Conservation (phyloP, 352 stramenopile genomes). For the Hyaloperonospora brassicae region DNA sequence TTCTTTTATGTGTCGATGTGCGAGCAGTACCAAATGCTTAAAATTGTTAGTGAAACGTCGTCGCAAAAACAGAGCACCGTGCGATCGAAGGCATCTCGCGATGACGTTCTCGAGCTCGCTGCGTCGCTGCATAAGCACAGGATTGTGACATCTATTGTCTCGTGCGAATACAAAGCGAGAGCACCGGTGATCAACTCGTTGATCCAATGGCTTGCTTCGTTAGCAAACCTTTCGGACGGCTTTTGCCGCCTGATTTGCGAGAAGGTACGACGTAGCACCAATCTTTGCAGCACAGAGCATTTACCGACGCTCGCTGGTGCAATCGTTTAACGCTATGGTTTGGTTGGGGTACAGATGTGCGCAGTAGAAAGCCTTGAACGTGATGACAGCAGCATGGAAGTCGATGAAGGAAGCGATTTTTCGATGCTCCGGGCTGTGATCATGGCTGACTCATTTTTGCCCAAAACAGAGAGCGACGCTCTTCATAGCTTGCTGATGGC, state of each 20-base stretch:
- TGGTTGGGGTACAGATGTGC: slow-evolving; percentile 21
- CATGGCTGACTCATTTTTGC: slow-evolving; percentile 75
- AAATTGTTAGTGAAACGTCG: slow-evolving; percentile 68
- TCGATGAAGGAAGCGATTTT: slow-evolving; percentile 38
- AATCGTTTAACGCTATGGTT: too few relatives aligned
- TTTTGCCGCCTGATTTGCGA: slow-evolving; percentile 82
- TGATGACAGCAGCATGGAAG: slow-evolving; percentile 32
- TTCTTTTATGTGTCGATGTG: too few relatives aligned
- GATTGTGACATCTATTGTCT: slow-evolving; percentile 74
- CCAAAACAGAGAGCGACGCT: slow-evolving; percentile 63
- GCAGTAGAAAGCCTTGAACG: slow-evolving; percentile 33
- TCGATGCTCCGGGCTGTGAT: slow-evolving; percentile 71
- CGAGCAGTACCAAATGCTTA: slow-evolving; percentile 70
- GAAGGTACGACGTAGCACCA: slow-evolving; percentile 27
- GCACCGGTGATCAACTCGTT: slow-evolving; percentile 58
- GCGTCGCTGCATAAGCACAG: slow-evolving; percentile 54
- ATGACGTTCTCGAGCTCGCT: slow-evolving; percentile 70
- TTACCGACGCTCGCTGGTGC: too few relatives aligned
- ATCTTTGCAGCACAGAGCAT: too few relatives aligned
- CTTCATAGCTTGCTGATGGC: slow-evolving; percentile 93
- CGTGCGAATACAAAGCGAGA: slow-evolving; percentile 66
- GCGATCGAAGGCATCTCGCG: slow-evolving; percentile 48
- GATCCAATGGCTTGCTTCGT: slow-evolving; percentile 69
- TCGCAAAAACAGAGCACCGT: slow-evolving; percentile 69
- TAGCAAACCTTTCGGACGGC: slow-evolving; percentile 74